Evolutionary conservation across 306 rosid species (phyloP), one percentile per base, ranked within the genome.

Genomic region (Vigna angularis): DNA sequence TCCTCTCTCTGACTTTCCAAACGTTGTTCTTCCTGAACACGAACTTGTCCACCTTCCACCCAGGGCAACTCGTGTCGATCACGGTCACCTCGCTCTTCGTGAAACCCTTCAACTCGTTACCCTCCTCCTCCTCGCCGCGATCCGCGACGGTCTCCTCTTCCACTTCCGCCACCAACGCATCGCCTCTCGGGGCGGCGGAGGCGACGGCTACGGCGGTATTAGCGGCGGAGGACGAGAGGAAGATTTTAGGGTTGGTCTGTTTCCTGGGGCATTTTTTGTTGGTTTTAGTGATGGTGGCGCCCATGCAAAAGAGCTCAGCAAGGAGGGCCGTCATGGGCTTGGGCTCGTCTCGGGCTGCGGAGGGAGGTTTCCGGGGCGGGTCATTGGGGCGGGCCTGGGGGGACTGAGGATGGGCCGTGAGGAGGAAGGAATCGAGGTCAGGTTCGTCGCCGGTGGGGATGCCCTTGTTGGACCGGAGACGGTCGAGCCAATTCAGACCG

Each of bases 1-100:
- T 92, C 84, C 87, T 94, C 62, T 92, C 97, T 89, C 93, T 88
- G 26, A 92, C 87, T 82, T 90, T 92, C 98, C 98, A 95, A 55
- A 89, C 87, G 48, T 66, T 88, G 42, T 86, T 87, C 70, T 88
- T 92, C 79, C 97, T 84, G 84, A 89, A 95, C 66, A 92, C 91
- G 18, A 91, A 68, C 82, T 87, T 95, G 40, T 92, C 97, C 47
- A 88, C 81, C 85, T 95, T 95, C 98, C 98, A 95, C 2, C 70
- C 75, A 7, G 82, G 77, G 14, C 75, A 79, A 69, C 98, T 95
- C 24, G 98, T 95, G 68, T 95, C 98, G 28, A 95, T 92, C 73
- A 95, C 93, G 0, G 98, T 95, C 48, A 93, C 96, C 74, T 95
- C 98, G 44, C 96, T 92, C 85, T 82, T 86, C 11, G 98, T 87